These are phyloP conservation scores for Cystobasidium tubakii DNA, from an alignment of 768 basidiomycete genomes.

Conservation along the genomic window DNA sequence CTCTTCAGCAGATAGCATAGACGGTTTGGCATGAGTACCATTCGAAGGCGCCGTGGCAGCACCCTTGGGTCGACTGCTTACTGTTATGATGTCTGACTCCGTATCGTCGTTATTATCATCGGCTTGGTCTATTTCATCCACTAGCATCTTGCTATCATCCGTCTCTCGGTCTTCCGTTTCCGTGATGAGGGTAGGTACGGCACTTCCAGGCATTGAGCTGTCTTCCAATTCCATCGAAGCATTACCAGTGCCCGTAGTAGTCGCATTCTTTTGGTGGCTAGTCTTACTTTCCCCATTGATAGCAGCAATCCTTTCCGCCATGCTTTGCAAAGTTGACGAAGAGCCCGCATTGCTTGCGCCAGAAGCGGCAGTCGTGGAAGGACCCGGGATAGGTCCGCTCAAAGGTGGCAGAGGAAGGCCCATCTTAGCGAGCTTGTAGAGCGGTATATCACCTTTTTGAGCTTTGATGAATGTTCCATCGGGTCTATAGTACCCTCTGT, in stretches of 20 bases:
- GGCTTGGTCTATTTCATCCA: neutral
- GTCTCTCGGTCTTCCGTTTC: slow-evolving; percentile 19
- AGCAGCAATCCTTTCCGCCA: neutral
- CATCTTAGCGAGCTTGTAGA: slow-evolving; percentile 34
- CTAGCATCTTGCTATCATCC: neutral
- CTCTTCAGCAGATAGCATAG: neutral
- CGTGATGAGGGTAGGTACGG: slow-evolving; percentile 21
- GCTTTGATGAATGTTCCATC: slow-evolving; percentile 31
- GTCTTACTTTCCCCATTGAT: slow-evolving; percentile 3
- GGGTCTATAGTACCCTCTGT: slow-evolving; percentile 10
- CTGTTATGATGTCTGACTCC: neutral
- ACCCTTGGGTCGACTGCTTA: neutral
- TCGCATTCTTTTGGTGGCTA: neutral
- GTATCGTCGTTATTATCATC: slow-evolving; percentile 7
- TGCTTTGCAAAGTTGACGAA: neutral
- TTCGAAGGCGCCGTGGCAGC: neutral
- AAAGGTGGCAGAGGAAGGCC: slow-evolving; percentile 24
- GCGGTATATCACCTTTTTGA: slow-evolving; percentile 16
- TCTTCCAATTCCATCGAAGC: neutral
- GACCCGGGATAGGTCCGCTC: neutral
- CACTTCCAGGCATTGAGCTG: slow-evolving; percentile 20
- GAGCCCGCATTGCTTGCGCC: neutral
- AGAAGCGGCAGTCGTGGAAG: neutral
- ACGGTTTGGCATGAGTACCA: neutral
- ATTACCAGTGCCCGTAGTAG: neutral